phyloP scores from a whole-genome alignment of 2,329 filamentous ascomycete species.

The Trichoderma harzianum region DNA sequence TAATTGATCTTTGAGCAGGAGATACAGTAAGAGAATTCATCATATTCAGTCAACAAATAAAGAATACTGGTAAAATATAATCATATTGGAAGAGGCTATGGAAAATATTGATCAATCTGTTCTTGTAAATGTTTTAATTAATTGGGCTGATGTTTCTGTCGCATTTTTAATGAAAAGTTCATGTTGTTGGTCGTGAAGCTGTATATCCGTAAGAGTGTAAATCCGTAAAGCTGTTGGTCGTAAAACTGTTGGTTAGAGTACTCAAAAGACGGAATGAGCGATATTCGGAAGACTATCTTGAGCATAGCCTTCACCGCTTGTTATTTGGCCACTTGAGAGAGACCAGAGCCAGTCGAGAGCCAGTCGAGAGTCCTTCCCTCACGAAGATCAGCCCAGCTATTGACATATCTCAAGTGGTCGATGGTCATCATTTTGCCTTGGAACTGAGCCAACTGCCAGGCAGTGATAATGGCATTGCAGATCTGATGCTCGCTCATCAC shows the following conservation, averaged over 20 bases:
- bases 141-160: background rate
- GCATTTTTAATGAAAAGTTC: background rate
- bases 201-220: background rate
- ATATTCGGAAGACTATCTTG: background rate
- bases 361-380: background rate
- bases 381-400: background rate
- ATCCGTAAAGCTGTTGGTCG: background rate
- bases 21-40: background rate
- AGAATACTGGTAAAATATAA: background rate
- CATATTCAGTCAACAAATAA: accelerated
- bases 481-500: background rate
- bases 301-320: background rate
- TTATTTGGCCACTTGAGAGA: background rate
- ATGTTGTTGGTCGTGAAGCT: background rate
- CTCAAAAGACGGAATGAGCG: background rate
- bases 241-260: background rate
- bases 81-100: background rate
- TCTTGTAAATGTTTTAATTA: background rate
- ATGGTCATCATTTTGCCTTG: background rate
- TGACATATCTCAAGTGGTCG: background rate
- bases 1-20: background rate
- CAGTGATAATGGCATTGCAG: background rate
- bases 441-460: background rate
- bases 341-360: too few relatives aligned
- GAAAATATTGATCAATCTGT: background rate